These are phyloP conservation scores for Teunomyces atbi DNA, from an alignment of 805 yeast genomes.

Conservation along the genomic window DNA sequence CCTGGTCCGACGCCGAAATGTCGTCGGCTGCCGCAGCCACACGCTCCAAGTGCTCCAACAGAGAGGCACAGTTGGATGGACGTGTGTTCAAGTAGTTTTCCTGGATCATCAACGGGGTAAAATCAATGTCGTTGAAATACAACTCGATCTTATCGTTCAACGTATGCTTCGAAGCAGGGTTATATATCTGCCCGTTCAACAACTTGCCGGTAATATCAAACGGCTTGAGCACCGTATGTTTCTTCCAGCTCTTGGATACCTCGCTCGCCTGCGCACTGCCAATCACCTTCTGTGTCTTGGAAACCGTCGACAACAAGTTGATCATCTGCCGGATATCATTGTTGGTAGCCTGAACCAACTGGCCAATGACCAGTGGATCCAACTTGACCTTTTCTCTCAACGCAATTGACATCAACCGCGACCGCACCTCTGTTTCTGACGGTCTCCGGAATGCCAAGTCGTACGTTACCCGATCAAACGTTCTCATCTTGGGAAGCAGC, in stretches of 20 bases:
- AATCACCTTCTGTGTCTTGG: conserved; percentile 66
- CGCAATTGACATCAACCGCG: conserved; percentile 88
- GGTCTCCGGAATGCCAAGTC: conserved; percentile 91
- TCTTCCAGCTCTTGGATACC: conserved; percentile 75
- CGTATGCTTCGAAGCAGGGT: conserved; percentile 49
- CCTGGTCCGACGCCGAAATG: conserved; percentile 79
- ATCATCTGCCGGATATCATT: conserved; percentile 95
- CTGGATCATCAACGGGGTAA: conserved; percentile 93
- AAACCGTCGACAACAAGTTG: conserved; percentile 80
- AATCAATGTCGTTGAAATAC: conserved; percentile 91
- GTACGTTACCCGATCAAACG: conserved; percentile 79
- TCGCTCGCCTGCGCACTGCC: conserved; percentile 61
- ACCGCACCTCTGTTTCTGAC: conserved; percentile 71
- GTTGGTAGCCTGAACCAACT: conserved; percentile 77
- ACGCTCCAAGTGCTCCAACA: conserved; percentile 53
- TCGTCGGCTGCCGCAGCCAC: conserved; percentile 82
- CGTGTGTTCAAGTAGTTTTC: conserved; percentile 78
- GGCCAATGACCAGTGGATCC: conserved; percentile 78
- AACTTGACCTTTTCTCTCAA: conserved; percentile 76
- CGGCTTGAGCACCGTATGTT: conserved; percentile 86
- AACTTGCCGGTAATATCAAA: conserved; percentile 81
- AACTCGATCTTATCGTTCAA: conserved; percentile 82
- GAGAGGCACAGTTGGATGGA: conserved; percentile 45
- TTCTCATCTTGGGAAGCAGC: conserved; percentile 90
- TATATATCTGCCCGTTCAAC: conserved; percentile 57